Evolutionary conservation across 768 basidiomycete genomes (phyloP).

Genomic region (Pholiota microspora): DNA sequence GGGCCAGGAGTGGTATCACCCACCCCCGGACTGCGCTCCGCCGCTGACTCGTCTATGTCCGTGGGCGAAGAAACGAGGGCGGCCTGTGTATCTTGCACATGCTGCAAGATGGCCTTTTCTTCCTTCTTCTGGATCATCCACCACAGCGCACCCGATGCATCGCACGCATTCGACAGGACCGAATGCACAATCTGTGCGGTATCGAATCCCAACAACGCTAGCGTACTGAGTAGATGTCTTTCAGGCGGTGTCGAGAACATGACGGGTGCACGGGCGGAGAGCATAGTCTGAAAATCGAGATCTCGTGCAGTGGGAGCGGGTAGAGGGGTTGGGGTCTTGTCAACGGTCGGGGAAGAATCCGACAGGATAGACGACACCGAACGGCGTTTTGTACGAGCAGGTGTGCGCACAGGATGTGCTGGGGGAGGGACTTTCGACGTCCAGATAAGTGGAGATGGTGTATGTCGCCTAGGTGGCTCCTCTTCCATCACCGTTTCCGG

Average conservation of each 20-base stretch:
- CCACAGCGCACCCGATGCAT: conserved; percentile 88
- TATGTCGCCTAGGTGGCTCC: conserved; percentile 26
- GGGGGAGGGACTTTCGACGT: conserved; percentile 54
- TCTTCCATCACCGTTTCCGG: conserved; percentile 58
- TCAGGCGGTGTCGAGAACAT: conserved; percentile 89
- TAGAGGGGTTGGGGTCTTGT: conserved; percentile 39
- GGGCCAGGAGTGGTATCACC: not conserved
- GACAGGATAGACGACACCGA: conserved; percentile 89
- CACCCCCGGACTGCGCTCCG: not conserved
- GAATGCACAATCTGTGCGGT: conserved; percentile 95
- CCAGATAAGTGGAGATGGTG: conserved; percentile 27
- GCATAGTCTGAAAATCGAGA: conserved; percentile 59
- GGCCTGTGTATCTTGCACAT: conserved; percentile 29
- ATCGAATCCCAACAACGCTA: conserved; percentile 83
- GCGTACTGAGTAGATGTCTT: conserved; percentile 70
- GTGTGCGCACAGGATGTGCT: conserved; percentile 74
- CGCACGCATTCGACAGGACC: conserved; percentile 89
- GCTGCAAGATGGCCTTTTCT: conserved; percentile 43
- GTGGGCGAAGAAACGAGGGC: conserved; percentile 16
- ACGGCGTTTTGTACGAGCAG: conserved; percentile 92
- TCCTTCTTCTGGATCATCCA: conserved; percentile 91
- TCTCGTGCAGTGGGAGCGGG: conserved; percentile 40
- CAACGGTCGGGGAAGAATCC: conserved; percentile 51
- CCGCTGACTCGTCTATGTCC: conserved; percentile 19
- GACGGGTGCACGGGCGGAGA: conserved; percentile 66